Evolutionary conservation across 1,284 basidiomycete species (phyloP).

Genomic region (Ustilago sp.): DNA sequence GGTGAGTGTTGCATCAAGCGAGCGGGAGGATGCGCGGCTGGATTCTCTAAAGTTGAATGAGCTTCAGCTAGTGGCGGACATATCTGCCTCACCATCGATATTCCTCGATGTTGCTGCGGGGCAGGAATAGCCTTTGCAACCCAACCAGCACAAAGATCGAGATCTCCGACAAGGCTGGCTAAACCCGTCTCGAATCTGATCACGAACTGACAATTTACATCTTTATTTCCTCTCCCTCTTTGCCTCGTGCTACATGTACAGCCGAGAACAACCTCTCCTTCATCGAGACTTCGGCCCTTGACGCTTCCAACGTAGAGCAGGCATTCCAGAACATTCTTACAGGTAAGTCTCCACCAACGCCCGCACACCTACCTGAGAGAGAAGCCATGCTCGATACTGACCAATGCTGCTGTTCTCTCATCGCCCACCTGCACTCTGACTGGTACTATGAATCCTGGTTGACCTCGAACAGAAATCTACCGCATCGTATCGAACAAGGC

Average conservation of each 20-base stretch:
- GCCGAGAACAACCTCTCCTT: constrained; percentile 83
- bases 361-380: neutral
- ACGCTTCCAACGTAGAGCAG: constrained; percentile 94
- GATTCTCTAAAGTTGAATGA: neutral
- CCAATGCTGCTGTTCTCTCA: neutral
- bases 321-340: constrained; percentile 96
- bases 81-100: no score
- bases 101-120: neutral
- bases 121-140: neutral
- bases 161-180: neutral
- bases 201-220: neutral
- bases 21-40: neutral
- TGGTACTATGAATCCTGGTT: neutral
- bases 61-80: neutral
- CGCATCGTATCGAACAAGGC: constrained; percentile 70
- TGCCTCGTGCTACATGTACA: constrained; percentile 50
- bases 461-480: constrained; percentile 63
- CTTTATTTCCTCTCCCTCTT: neutral
- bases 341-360: constrained; percentile 74
- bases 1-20: constrained; percentile 39
- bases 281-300: constrained; percentile 99
- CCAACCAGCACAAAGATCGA: neutral
- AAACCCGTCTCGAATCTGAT: neutral
- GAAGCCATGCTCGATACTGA: constrained; percentile 4
- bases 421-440: neutral